Conservation (phyloP, 371 early-diverging fungal species). For the Paraphysoderma sedebokerense region DNA sequence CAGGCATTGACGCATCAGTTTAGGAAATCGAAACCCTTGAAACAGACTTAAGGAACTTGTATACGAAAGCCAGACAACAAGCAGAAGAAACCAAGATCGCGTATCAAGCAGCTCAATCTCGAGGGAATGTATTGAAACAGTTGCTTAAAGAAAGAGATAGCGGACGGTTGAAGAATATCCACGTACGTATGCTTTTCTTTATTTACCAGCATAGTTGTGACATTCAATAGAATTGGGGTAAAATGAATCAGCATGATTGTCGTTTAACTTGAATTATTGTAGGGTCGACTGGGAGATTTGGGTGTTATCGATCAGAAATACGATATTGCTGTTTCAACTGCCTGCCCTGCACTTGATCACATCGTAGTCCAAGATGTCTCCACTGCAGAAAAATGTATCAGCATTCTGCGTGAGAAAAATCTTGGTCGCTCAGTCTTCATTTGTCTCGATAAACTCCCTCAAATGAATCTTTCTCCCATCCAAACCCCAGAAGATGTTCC, state of each 20-base stretch:
- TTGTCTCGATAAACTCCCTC: conserved; percentile 59
- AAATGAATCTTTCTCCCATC: conserved; percentile 25
- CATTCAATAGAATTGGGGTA: not conserved
- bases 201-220: not conserved
- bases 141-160: conserved; percentile 59
- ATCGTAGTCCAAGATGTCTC: conserved; percentile 94
- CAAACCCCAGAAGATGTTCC: conserved; percentile 67
- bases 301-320: conserved; percentile 90
- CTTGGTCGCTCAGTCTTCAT: conserved; percentile 86
- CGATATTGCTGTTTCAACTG: conserved; percentile 92
- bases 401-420: conserved; percentile 66
- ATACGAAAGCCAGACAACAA: conserved; percentile 37
- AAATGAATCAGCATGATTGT: not conserved
- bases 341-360: conserved; percentile 65
- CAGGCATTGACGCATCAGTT: too few relatives aligned
- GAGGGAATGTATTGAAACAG: conserved; percentile 51
- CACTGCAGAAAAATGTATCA: conserved; percentile 83
- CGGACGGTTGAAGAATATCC: conserved; percentile 69
- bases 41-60: conserved; percentile 5
- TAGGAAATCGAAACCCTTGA: conserved; percentile 7
- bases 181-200: conserved; percentile 19
- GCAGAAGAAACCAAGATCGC: conserved; percentile 44
- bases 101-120: conserved; percentile 45
- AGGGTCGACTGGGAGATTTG: conserved; percentile 89
- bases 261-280: not conserved